phyloP scores from a whole-genome alignment of 306 rosid species.

The Hippophae rhamnoides region DNA sequence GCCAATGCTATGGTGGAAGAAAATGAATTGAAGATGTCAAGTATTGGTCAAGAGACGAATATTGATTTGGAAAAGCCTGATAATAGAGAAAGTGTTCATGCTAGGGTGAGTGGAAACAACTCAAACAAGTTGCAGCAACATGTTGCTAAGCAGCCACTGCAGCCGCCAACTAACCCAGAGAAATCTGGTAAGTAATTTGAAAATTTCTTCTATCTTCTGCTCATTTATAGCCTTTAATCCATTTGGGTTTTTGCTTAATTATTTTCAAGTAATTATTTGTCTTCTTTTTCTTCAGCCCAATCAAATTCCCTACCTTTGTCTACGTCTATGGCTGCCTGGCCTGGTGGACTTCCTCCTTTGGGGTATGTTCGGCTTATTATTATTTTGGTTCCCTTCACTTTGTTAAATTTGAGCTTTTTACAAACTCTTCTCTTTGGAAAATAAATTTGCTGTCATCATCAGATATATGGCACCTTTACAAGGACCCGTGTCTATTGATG shows the following conservation, averaged over 20 bases:
- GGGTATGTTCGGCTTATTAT: constrained; percentile 24
- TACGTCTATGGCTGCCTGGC: constrained; percentile 28
- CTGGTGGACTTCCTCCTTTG: constrained; percentile 32
- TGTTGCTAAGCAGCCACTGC: constrained; percentile 30
- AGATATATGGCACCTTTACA: constrained; percentile 88
- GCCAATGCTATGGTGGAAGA: constrained; percentile 38
- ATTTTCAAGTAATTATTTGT: neutral
- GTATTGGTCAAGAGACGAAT: constrained; percentile 39
- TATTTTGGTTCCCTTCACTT: neutral
- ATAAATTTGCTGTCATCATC: constrained; percentile 35
- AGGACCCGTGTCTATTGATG: constrained; percentile 91
- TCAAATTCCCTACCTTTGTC: constrained; percentile 30
- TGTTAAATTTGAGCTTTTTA: neutral
- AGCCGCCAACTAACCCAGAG: constrained; percentile 28
- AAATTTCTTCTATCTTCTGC: constrained; percentile 1
- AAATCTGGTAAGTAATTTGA: constrained; percentile 42
- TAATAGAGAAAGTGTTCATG: constrained; percentile 40
- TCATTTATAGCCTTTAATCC: too few species aligned
- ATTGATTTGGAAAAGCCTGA: constrained; percentile 72
- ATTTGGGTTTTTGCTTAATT: too few species aligned
- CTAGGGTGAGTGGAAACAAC: constrained; percentile 26
- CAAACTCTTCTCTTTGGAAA: constrained; percentile 11
- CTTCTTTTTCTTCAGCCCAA: constrained; percentile 20
- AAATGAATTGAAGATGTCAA: constrained; percentile 31
- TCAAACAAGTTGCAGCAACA: constrained; percentile 48